Conservation (phyloP, 2,329 filamentous ascomycete genomes). For the Didymosphaeria variabile region DNA sequence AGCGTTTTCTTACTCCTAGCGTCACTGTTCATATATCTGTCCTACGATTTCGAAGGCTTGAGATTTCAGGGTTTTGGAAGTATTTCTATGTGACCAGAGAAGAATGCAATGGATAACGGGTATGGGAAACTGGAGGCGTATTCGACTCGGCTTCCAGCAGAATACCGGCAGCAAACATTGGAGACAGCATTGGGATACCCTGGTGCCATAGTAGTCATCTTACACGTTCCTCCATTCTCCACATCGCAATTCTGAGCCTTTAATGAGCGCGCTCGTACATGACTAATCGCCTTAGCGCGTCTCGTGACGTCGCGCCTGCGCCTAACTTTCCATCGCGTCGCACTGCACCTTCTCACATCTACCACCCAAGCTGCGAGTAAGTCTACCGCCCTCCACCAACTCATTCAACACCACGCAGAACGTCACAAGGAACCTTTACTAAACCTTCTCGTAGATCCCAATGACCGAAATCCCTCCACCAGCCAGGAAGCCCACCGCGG, state of each 20-base stretch:
- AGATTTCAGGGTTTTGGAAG: background rate
- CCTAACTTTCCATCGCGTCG: slow-evolving; percentile 9
- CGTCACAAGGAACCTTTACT: background rate
- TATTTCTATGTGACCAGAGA: too few species aligned
- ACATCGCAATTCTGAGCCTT: too few species aligned
- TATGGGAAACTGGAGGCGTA: too few species aligned
- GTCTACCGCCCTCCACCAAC: slow-evolving; percentile 10
- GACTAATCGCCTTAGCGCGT: background rate
- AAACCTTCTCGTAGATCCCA: slow-evolving; percentile 20
- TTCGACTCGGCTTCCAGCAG: too few species aligned
- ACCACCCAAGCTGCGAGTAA: slow-evolving; percentile 21
- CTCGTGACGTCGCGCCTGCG: slow-evolving; percentile 20
- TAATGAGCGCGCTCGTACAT: too few species aligned
- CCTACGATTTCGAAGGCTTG: slow-evolving; percentile 2
- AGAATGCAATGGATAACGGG: background rate
- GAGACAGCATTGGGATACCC: too few species aligned
- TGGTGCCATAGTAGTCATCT: too few species aligned
- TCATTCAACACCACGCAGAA: background rate
- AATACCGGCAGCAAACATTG: too few species aligned
- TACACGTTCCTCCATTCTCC: too few species aligned
- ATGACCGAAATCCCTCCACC: slow-evolving; percentile 25
- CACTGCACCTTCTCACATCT: slow-evolving; percentile 15
- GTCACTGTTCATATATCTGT: slow-evolving; percentile 22
- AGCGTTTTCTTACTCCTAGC: slow-evolving; percentile 28
- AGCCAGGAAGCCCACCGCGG: slow-evolving; percentile 18